Base-by-base conservation (phyloP, 441 rosid species). In the Macaranga tanarius region DNA sequence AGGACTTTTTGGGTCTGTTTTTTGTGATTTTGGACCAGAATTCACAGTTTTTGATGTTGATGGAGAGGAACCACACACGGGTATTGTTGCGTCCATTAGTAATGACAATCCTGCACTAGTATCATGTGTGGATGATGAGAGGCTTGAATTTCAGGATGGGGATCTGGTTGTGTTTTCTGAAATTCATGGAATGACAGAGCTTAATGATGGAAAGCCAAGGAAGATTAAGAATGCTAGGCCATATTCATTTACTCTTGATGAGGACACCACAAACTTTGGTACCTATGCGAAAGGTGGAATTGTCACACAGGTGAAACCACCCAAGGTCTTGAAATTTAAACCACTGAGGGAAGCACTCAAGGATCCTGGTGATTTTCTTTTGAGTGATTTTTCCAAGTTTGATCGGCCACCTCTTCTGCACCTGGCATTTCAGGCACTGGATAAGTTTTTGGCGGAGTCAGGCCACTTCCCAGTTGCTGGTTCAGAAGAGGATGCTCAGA, bases 11-110 rank as follows among this genome's bases (percentile, higher is more conserved):
- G 98, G 98, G 73, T 87, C 92, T 8, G 83, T 92, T 23, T 93
- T 93, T 79, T 93, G 98, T 75, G 98, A 93, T 78, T 93, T 93
- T 84, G 97, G 98, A 70, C 92, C 97, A 73, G 91, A 81, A 73
- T 93, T 93, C 81, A 82, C 85, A 8, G 96, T 93, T 70, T 73
- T 88, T 19, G 98, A 93, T 83, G 96, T 92, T 73, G 96, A 92
- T 80, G 98, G 97, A 45, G 90, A 90, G 79, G 98, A 93, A 44
- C 97, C 97, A 38, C 93, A 85, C 84, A 92, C 92, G 0, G 98
- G 97, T 76, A 93, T 93, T 67, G 83, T 93, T 77, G 97, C 96
- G 23, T 91, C 98, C 76, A 87, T 93, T 78, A 88, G 92, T 77
- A 92, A 92, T 78, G 98, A 92, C 78, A 87, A 89, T 70, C 89